phyloP scores from a whole-genome alignment of 2,329 filamentous ascomycete genomes.

The Neoarthrinium moseri region DNA sequence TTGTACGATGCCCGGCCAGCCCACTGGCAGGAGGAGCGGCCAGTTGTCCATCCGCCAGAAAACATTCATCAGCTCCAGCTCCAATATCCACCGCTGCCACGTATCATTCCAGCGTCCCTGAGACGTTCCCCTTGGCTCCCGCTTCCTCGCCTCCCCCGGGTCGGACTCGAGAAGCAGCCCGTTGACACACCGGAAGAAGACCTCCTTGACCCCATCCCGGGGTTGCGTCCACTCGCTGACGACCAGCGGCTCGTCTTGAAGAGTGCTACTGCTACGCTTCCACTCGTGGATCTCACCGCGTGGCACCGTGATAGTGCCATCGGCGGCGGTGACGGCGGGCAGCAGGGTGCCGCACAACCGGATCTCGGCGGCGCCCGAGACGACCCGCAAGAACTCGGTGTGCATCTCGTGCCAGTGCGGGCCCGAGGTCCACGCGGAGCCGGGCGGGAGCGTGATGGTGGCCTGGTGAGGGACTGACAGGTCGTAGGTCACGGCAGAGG shows the following conservation, averaged over 20 bases:
- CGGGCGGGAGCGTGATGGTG: constrained; percentile 39
- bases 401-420: constrained; percentile 49
- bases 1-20: constrained; percentile 14
- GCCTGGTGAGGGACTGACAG: constrained; percentile 35
- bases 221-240: constrained; percentile 45
- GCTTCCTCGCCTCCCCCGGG: not conserved
- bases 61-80: constrained; percentile 19
- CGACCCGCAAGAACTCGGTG: constrained; percentile 42
- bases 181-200: constrained; percentile 52
- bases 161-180: constrained; percentile 32
- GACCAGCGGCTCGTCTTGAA: constrained; percentile 38
- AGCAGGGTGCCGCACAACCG: constrained; percentile 31
- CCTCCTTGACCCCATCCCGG: constrained; percentile 39
- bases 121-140: not conserved
- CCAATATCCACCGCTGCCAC: constrained; percentile 12
- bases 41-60: constrained; percentile 24
- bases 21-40: constrained; percentile 13
- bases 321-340: constrained; percentile 16
- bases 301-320: constrained; percentile 32
- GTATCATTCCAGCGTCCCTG: not conserved
- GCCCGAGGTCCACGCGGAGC: constrained; percentile 46
- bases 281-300: constrained; percentile 43
- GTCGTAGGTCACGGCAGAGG: constrained; percentile 62
- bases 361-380: constrained; percentile 21
- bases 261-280: constrained; percentile 33